These are phyloP conservation scores for Hypoxylon trugodes DNA, from an alignment of 495 filamentous ascomycete genomes.

Conservation along the genomic window DNA sequence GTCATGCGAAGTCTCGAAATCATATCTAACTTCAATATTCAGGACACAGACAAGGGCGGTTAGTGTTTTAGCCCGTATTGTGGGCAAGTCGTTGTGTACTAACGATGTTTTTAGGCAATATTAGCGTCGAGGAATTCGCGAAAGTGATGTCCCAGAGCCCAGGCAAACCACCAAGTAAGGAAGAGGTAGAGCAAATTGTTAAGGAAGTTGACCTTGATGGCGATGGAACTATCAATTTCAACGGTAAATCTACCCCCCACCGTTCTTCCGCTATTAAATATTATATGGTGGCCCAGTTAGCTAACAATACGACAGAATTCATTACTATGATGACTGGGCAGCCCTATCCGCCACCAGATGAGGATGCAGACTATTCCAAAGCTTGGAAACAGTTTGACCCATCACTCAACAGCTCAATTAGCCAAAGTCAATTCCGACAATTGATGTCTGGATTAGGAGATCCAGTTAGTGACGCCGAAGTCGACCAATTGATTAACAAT, in stretches of 20 bases:
- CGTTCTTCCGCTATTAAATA: neutral
- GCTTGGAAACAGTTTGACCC: constrained; percentile 44
- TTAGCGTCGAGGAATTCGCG: constrained; percentile 48
- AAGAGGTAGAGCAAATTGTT: constrained; percentile 46
- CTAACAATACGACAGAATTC: constrained; percentile 42
- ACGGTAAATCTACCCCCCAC: constrained; percentile 32
- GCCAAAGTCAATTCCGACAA: constrained; percentile 43
- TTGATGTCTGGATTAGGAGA: constrained; percentile 41
- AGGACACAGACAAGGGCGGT: constrained; percentile 49
- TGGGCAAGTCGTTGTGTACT: neutral
- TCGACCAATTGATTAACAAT: constrained; percentile 42
- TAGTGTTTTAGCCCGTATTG: constrained; percentile 6
- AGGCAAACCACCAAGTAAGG: constrained; percentile 42
- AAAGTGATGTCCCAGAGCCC: constrained; percentile 48
- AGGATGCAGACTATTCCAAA: constrained; percentile 32
- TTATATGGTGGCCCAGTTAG: too few relatives aligned
- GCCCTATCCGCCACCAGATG: constrained; percentile 33
- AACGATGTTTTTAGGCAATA: constrained; percentile 39
- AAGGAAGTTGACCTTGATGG: constrained; percentile 49
- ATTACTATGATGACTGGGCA: constrained; percentile 51
- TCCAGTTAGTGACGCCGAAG: constrained; percentile 38
- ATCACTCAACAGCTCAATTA: constrained; percentile 41
- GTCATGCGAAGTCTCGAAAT: neutral
- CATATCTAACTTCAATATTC: constrained; percentile 4
- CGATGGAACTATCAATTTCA: constrained; percentile 50